A percentile compares a stretch with the other conserved stretches of the same genome.
Evolutionary conservation across 208 protist species (phyloP).

Genomic region (Leishmania martiniquensis): DNA sequence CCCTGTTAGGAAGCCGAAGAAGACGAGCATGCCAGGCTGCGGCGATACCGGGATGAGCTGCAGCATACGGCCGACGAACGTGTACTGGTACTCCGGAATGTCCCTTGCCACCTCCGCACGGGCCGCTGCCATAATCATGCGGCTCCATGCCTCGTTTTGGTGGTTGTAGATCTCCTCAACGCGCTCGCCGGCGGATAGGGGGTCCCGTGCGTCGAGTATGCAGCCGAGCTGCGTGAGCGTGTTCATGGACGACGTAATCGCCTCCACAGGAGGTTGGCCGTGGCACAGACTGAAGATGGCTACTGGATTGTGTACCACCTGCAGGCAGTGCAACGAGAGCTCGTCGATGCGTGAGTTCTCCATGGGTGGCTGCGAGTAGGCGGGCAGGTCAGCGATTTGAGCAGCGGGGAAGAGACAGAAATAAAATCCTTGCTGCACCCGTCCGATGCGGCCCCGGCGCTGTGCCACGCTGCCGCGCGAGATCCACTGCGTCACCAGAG

Average conservation of each 20-base stretch:
- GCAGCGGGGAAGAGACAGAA: constrained; percentile 62
- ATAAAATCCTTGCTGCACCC: constrained; percentile 88
- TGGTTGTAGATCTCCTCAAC: constrained; percentile 36
- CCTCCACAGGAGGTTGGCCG: constrained; percentile 59
- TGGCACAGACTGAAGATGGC: constrained; percentile 81
- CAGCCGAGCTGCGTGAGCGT: constrained; percentile 76
- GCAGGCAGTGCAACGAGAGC: constrained; percentile 80
- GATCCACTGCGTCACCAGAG: constrained; percentile 82
- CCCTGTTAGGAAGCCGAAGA: constrained; percentile 71
- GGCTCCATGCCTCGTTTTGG: constrained; percentile 28
- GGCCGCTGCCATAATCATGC: constrained; percentile 29
- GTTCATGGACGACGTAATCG: constrained; percentile 64
- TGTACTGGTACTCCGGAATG: constrained; percentile 58
- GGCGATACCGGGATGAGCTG: constrained; percentile 72
- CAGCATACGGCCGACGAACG: constrained; percentile 73
- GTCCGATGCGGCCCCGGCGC: constrained; percentile 82
- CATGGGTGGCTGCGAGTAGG: constrained; percentile 39
- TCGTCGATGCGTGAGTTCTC: constrained; percentile 70
- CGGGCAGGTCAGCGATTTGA: constrained; percentile 51
- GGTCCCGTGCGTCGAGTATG: constrained; percentile 55
- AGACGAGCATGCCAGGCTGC: constrained; percentile 68
- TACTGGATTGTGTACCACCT: constrained; percentile 68
- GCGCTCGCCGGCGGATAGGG: constrained; percentile 34
- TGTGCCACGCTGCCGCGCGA: constrained; percentile 68
- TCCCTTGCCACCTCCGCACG: constrained; percentile 34